Evolutionary conservation across 2,329 filamentous ascomycete genomes (phyloP).

Genomic region (Talaromyces rugulosus): DNA sequence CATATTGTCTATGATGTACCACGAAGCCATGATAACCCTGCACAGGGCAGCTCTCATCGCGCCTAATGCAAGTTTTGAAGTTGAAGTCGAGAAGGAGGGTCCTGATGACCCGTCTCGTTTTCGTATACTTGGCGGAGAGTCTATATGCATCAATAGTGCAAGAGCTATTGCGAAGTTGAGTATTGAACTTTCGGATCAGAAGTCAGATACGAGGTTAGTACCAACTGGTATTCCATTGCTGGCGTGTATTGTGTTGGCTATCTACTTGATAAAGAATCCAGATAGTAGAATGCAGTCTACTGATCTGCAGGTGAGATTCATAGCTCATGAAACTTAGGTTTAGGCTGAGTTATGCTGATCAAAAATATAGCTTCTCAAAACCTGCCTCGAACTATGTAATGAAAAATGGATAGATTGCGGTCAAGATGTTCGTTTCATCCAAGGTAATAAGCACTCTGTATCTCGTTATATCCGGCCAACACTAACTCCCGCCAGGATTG

Average conservation of each 20-base stretch:
- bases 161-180: constrained; percentile 6
- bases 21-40: constrained; percentile 8
- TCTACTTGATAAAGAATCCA: constrained; percentile 7
- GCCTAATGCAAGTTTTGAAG: constrained; percentile 4
- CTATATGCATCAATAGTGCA: constrained; percentile 7
- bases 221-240: constrained; percentile 4
- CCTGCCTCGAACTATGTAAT: constrained; percentile 6
- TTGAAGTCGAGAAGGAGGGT: constrained; percentile 6
- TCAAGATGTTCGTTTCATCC: constrained; percentile 5
- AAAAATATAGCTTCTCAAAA: background rate
- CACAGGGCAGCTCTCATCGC: constrained; percentile 6
- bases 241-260: constrained; percentile 9
- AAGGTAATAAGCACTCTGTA: background rate
- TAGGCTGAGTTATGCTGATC: background rate
- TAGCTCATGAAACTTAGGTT: background rate
- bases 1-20: constrained; percentile 6
- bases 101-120: constrained; percentile 9
- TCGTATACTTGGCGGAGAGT: constrained; percentile 6
- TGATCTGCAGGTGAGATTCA: background rate
- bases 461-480: background rate
- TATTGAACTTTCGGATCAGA: constrained; percentile 7
- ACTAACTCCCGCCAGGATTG: background rate
- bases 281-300: constrained; percentile 8
- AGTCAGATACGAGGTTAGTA: constrained; percentile 4
- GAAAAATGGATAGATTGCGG: constrained; percentile 9